These are phyloP conservation scores for Begonia peltatifolia DNA, from an alignment of 306 rosid genomes.

Conservation along the genomic window DNA sequence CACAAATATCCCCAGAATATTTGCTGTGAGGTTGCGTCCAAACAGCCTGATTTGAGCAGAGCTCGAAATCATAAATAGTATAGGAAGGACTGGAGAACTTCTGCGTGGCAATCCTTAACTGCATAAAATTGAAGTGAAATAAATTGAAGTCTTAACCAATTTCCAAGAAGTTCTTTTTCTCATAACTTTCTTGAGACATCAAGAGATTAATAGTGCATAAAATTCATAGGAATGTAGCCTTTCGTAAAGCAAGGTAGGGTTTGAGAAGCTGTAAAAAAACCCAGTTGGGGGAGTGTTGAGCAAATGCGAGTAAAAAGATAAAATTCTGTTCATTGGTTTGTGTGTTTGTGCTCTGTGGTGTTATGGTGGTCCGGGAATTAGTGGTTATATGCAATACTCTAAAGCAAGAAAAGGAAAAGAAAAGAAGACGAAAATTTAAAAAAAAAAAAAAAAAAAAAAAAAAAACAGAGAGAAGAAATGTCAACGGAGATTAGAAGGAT, in stretches of 20 bases:
- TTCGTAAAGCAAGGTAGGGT: slow-evolving; percentile 30
- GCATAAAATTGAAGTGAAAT: slow-evolving; percentile 1
- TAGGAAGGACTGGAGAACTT: too few species aligned
- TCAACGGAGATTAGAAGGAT: slow-evolving; percentile 62
- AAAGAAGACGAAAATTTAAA: slow-evolving; percentile 10
- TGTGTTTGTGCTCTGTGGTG: slow-evolving; percentile 20
- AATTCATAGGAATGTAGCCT: slow-evolving; percentile 28
- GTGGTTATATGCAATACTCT: slow-evolving; percentile 29
- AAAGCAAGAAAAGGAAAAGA: slow-evolving; percentile 22
- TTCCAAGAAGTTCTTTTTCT: slow-evolving; percentile 49
- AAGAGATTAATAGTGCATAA: slow-evolving; percentile 1
- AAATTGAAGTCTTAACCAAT: slow-evolving; percentile 17
- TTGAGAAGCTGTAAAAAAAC: slow-evolving; percentile 20
- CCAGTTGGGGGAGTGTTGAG: slow-evolving; percentile 1
- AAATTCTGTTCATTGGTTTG: slow-evolving; percentile 27
- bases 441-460: slow-evolving; percentile 2
- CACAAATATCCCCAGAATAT: too few species aligned
- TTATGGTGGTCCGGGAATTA: slow-evolving; percentile 72
- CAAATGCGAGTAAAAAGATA: slow-evolving; percentile 60
- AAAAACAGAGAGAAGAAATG: slow-evolving; percentile 19
- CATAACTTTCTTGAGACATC: slow-evolving; percentile 24
- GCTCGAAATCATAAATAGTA: too few species aligned
- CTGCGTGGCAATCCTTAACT: too few species aligned
- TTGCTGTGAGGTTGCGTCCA: too few species aligned
- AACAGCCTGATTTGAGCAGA: too few species aligned